Evolutionary conservation across 768 basidiomycete species (phyloP).

Genomic region (Leucocoprinus birnbaumii): DNA sequence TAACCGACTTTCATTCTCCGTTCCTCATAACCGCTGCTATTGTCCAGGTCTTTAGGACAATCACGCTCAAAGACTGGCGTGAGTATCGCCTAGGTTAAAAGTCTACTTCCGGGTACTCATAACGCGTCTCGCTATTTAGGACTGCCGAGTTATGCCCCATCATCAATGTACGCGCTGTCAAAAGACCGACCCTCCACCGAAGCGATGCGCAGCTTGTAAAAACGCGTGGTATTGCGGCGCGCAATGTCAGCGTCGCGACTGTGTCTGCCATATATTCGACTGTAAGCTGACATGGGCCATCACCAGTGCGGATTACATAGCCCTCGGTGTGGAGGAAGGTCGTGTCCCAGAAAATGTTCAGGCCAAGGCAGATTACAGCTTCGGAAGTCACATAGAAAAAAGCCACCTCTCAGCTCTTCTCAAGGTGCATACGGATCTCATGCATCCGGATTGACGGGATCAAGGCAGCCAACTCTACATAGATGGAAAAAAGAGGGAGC

Average conservation of each 20-base stretch:
- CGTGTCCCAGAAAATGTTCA: constrained; percentile 26
- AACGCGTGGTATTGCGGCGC: constrained; percentile 30
- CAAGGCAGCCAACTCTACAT: constrained; percentile 24
- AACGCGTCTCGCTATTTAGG: too few species aligned
- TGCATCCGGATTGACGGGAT: constrained; percentile 15
- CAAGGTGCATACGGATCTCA: constrained; percentile 29
- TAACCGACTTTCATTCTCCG: too few species aligned
- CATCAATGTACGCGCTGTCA: background rate
- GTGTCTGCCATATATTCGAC: constrained; percentile 30
- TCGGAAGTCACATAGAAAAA: constrained; percentile 17
- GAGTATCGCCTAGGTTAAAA: too few species aligned
- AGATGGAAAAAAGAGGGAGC: constrained; percentile 29
- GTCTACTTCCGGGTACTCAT: too few species aligned
- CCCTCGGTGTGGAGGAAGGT: constrained; percentile 21
- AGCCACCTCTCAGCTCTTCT: constrained; percentile 17
- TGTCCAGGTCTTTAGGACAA: too few species aligned
- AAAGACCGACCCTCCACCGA: background rate
- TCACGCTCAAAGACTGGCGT: too few species aligned
- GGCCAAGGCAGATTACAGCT: constrained; percentile 34
- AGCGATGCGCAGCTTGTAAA: constrained; percentile 20
- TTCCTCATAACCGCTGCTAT: too few species aligned
- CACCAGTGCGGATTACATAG: constrained; percentile 30
- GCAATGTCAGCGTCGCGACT: constrained; percentile 25
- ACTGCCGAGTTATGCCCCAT: background rate
- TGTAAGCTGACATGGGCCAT: constrained; percentile 23